Base-by-base conservation (phyloP, 805 yeast genomes). In the Monosporozyma yasuniensis region DNA sequence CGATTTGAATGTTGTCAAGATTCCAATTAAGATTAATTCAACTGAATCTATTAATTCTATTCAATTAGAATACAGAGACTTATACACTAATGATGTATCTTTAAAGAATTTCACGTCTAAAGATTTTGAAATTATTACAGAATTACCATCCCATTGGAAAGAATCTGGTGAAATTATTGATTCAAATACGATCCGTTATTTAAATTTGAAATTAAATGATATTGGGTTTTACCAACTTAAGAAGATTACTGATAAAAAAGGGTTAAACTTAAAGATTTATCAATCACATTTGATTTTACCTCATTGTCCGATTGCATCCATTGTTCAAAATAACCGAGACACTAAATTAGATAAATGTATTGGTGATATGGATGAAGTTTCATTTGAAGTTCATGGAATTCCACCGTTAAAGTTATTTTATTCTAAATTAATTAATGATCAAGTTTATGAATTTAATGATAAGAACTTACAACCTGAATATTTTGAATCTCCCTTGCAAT, bases 211-310 rank as follows among this genome's bases (percentile, higher is more conserved):
- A 1, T 67, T 89, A 6, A 63, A 65, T 1, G 69, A 75, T 16
- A 84, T 93, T 0, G 99, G 99, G 1, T 71, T 77, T n/a, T 93
- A 93, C 66, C 79, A 77, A 51, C 74, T 93, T 3, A 71, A 68
- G 23, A 75, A 77, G 48, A 93, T 90, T 5, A 61, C 75, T 1
- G 99, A 93, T 62, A 65, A 74, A 1, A 81, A 81, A 49, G 78
- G 78, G 42, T 69, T 84, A 32, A 77, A 75, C 16, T 76, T 87
- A 32, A 76, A 86, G 57, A 72, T 81, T 1, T 76, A 73, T 54
- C 78, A 76, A 52, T 77, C 84, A 1, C 83, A 80, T 47, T 72
- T 88, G 34, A 60, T 84, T 18, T 72, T 93, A 8, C 81, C 95
- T 3, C 64, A 73, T 42, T 91, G 99, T 64, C 99, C 99, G 1